These are phyloP conservation scores for Hypocrella siamensis DNA, from an alignment of 2,329 filamentous ascomycete species.

Conservation along the genomic window DNA sequence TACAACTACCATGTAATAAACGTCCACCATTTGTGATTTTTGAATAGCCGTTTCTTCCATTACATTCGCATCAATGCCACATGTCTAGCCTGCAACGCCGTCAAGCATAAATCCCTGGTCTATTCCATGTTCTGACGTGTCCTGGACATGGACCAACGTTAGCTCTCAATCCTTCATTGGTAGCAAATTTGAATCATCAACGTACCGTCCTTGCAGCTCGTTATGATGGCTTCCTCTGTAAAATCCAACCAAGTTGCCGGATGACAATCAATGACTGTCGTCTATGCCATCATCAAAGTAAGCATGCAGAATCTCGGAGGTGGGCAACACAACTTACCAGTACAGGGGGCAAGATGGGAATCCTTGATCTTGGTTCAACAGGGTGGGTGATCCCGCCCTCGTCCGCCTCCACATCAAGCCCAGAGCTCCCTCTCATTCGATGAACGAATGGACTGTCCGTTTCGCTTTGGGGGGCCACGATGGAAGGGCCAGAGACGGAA, in stretches of 20 bases:
- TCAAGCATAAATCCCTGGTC: slow-evolving; percentile 34
- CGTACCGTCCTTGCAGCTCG: slow-evolving; percentile 78
- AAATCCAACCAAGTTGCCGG: slow-evolving; percentile 87
- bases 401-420: slow-evolving; percentile 38
- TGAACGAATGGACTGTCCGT: slow-evolving; percentile 42
- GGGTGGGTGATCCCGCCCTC: slow-evolving; percentile 53
- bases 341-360: slow-evolving; percentile 78
- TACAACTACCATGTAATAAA: too few species aligned
- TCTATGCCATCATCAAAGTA: slow-evolving; percentile 33
- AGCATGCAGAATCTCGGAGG: too few species aligned
- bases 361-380: slow-evolving; percentile 71
- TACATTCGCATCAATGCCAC: too few species aligned
- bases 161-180: background rate
- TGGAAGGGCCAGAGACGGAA: slow-evolving; percentile 35
- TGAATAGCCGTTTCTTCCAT: too few species aligned
- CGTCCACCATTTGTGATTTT: too few species aligned
- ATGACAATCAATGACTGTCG: slow-evolving; percentile 72
- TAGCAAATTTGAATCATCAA: too few species aligned
- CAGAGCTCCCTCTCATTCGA: slow-evolving; percentile 57
- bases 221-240: slow-evolving; percentile 83
- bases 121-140: slow-evolving; percentile 60
- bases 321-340: slow-evolving; percentile 42
- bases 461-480: slow-evolving; percentile 37
- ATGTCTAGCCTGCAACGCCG: too few species aligned
- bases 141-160: slow-evolving; percentile 27